Base-by-base conservation (phyloP, 75 land plant species). In the Sequoia sempervirens region DNA sequence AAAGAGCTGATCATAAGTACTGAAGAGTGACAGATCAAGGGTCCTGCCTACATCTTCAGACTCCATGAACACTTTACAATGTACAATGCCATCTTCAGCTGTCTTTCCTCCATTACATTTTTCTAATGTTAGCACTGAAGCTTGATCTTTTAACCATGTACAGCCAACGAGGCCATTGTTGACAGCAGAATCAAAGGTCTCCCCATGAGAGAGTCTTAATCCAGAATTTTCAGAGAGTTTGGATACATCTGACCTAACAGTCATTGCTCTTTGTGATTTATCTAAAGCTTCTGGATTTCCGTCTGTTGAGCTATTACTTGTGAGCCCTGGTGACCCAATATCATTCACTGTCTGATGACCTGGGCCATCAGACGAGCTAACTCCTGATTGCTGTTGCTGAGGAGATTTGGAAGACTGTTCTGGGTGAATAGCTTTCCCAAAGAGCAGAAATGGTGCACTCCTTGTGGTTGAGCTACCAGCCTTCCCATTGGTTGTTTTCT, bases 41-140 rank as follows among this genome's bases (percentile, higher is more conserved):
- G 87, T 91, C 83, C 92, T 85, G 28, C 91, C 92, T 1, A 91
- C 91, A 85, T 91, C 92, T 54, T 91, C 92, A 50, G 85, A 84
- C 85, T 91, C 92, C 34, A 74, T 80, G 61, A 89, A 91, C 26
- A 90, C 88, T 83, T 89, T 91, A 85, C 92, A 91, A 64, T 89
- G 88, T n/a, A 38, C 23, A 53, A 82, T 46, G 12, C 69, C 54
- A 20, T 88, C 90, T 69, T 81, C 89, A 43, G 75, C 46, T 32
- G 36, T 47, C 85, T 80, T 80, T 83, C 50, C 80, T 81, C 72
- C 47, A 45, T 46, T 84, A 56, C 68, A 46, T 18, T 80, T 56
- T 40, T 81, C 76, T 41, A 75, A 45, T 38, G 45, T 52, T 28
- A 30, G 80, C 32, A 43, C 20, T 26, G 80, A 74, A 28, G 38